Conservation (phyloP, 1,139 yeast species). For the Saccharomycopsis crataegensis region DNA sequence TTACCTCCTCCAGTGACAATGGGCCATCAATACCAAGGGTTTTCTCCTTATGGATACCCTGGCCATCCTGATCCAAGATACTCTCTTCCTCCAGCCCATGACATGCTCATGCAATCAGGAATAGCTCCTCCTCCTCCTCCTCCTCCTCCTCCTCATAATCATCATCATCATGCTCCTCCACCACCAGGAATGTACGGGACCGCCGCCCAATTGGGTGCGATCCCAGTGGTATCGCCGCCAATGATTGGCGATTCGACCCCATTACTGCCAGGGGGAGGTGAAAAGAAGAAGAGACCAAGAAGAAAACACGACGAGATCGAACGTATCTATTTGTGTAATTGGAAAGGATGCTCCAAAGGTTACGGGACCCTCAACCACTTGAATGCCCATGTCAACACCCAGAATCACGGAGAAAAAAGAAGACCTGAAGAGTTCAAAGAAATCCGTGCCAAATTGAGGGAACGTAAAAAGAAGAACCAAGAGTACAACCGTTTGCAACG, state of each 20-base stretch:
- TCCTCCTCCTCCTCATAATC: too few species aligned
- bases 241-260: background rate
- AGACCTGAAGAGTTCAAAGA: conserved; percentile 60
- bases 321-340: conserved; percentile 56
- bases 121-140: too few species aligned
- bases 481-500: conserved; percentile 9
- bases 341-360: conserved; percentile 55
- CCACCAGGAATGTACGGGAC: too few species aligned
- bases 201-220: too few species aligned
- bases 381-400: conserved; percentile 68
- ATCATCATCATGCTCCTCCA: too few species aligned
- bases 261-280: conserved; percentile 1
- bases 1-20: too few species aligned
- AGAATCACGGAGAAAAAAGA: conserved; percentile 64
- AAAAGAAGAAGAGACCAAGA: conserved; percentile 45
- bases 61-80: too few species aligned
- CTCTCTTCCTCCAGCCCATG: too few species aligned
- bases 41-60: too few species aligned
- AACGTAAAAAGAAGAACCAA: conserved; percentile 16
- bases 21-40: too few species aligned
- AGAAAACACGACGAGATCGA: conserved; percentile 65
- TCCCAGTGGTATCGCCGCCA: too few species aligned
- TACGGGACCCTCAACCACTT: conserved; percentile 74
- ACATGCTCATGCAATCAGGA: too few species aligned
- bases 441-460: conserved; percentile 29